A percentile compares a stretch with the other conserved stretches of the same genome.
Evolutionary conservation across 768 basidiomycete genomes (phyloP).

Genomic region (Lyophyllum shimeji): DNA sequence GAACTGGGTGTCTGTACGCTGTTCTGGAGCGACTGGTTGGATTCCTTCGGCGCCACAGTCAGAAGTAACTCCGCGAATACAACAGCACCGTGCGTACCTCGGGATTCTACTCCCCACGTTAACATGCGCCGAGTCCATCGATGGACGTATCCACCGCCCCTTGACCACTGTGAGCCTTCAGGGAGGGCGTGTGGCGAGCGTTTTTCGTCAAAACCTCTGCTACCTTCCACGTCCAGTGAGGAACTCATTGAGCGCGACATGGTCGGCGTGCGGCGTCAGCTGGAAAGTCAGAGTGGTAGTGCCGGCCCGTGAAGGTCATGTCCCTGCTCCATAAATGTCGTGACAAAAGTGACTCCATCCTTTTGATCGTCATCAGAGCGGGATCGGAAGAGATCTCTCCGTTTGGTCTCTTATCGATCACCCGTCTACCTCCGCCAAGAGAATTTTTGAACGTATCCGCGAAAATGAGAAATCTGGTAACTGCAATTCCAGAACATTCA

Average conservation of each 20-base stretch:
- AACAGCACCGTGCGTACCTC: conserved; percentile 23
- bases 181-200: neutral
- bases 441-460: too few species aligned
- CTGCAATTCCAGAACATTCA: too few species aligned
- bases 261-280: neutral
- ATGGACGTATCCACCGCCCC: neutral
- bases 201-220: neutral
- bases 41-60: conserved; percentile 37
- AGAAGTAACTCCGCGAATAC: neutral
- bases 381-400: too few species aligned
- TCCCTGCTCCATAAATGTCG: too few species aligned
- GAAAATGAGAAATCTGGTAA: too few species aligned
- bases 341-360: neutral
- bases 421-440: too few species aligned
- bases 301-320: too few species aligned
- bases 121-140: conserved; percentile 18
- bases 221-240: neutral
- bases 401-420: too few species aligned
- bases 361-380: too few species aligned
- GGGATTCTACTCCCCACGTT: conserved; percentile 30
- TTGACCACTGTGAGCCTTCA: neutral
- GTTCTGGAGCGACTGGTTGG: conserved; percentile 52
- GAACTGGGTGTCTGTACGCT: conserved; percentile 59
- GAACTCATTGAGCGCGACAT: neutral
- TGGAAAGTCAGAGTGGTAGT: neutral